phyloP scores from a whole-genome alignment of 371 early-diverging fungal species.

The Rhizopus stolonifer region DNA sequence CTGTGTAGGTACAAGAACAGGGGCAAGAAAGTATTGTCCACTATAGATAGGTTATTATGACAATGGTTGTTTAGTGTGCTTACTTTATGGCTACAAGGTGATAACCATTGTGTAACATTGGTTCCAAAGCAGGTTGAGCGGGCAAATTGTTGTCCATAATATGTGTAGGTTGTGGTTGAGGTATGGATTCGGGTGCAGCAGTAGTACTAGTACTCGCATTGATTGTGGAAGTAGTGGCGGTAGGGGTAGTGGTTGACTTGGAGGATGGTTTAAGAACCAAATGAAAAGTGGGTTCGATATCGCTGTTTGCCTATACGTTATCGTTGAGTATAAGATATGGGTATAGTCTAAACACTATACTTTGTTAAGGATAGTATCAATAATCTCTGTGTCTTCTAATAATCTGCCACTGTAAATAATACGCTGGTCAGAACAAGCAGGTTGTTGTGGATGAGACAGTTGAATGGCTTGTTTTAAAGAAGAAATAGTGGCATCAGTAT shows the following conservation, averaged over 20 bases:
- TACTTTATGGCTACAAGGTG: conserved; percentile 46
- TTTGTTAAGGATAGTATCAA: conserved; percentile 31
- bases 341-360: conserved; percentile 19
- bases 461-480: conserved; percentile 33
- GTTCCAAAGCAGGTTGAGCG: too few relatives aligned
- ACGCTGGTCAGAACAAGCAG: conserved; percentile 35
- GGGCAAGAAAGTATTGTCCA: conserved; percentile 46
- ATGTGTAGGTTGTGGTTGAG: too few relatives aligned
- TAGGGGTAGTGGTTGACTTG: too few relatives aligned
- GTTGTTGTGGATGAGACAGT: conserved; percentile 37
- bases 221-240: too few relatives aligned
- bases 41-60: conserved; percentile 16
- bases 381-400: conserved; percentile 27
- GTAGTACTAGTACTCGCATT: too few relatives aligned
- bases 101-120: conserved; percentile 42
- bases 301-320: too few relatives aligned
- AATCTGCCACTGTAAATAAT: conserved; percentile 44
- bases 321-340: too few relatives aligned
- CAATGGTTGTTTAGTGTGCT: not conserved
- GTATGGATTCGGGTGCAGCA: too few relatives aligned
- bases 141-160: too few relatives aligned
- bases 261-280: conserved; percentile 51
- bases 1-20: conserved; percentile 26
- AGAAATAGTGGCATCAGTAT: conserved; percentile 22
- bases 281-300: conserved; percentile 38